These are phyloP conservation scores for Mycena filopes DNA, from an alignment of 768 basidiomycete species.

Conservation along the genomic window DNA sequence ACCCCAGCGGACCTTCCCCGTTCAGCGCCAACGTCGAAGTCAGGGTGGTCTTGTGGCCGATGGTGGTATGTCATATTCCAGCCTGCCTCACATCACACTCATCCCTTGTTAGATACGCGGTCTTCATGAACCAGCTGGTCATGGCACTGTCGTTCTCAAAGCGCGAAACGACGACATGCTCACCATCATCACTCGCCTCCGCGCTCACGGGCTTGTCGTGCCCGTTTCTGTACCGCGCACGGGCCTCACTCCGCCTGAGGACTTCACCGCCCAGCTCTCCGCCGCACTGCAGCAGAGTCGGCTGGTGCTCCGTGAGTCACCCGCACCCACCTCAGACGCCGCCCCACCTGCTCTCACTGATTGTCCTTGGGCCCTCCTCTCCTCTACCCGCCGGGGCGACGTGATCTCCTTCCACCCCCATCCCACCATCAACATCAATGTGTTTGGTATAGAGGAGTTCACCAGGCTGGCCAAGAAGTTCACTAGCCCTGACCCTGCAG, in stretches of 20 bases:
- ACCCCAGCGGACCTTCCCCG: neutral
- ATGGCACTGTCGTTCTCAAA: neutral
- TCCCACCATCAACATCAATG: slow-evolving; percentile 14
- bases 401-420: slow-evolving; percentile 1
- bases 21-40: neutral
- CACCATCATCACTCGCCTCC: neutral
- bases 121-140: slow-evolving; percentile 10
- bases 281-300: neutral
- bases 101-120: neutral
- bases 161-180: slow-evolving; percentile 1
- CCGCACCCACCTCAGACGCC: neutral
- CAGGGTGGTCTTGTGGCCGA: neutral
- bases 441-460: slow-evolving; percentile 8
- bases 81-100: neutral
- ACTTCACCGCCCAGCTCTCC: neutral
- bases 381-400: neutral
- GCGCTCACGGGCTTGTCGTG: neutral
- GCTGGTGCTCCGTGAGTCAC: neutral
- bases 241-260: neutral
- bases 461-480: neutral
- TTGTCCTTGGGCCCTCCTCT: neutral
- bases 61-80: neutral
- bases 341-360: neutral
- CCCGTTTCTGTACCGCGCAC: neutral
- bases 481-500: neutral